phyloP scores from a whole-genome alignment of 2,329 filamentous ascomycete species.

The Neocucurbitaria cava region DNA sequence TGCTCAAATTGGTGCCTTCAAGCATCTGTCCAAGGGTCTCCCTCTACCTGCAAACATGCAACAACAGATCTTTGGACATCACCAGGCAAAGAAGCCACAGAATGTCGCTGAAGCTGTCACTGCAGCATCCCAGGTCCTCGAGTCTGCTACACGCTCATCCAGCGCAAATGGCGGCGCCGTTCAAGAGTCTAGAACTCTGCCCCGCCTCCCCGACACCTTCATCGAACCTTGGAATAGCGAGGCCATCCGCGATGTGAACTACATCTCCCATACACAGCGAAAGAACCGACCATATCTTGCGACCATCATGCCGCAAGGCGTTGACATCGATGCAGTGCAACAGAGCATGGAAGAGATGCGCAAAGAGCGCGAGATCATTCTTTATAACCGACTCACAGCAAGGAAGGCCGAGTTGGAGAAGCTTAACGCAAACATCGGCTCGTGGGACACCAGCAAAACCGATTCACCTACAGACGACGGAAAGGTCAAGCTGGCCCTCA shows the following conservation, averaged over 20 bases:
- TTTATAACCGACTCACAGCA: slow-evolving; percentile 89
- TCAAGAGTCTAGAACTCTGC: slow-evolving; percentile 34
- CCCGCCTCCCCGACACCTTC: slow-evolving; percentile 63
- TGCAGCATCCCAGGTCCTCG: slow-evolving; percentile 58
- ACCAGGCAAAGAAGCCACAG: slow-evolving; percentile 62
- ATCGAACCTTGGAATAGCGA: slow-evolving; percentile 45
- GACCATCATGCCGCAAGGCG: slow-evolving; percentile 84
- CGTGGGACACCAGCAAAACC: slow-evolving; percentile 78
- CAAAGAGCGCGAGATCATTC: slow-evolving; percentile 83
- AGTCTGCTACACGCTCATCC: slow-evolving; percentile 56
- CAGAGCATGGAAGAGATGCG: slow-evolving; percentile 63
- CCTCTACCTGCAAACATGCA: slow-evolving; percentile 81
- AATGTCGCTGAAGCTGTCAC: slow-evolving; percentile 50
- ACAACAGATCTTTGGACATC: slow-evolving; percentile 80
- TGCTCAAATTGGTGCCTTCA: slow-evolving; percentile 90
- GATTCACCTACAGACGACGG: slow-evolving; percentile 77
- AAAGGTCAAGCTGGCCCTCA: slow-evolving; percentile 79
- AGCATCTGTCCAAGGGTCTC: slow-evolving; percentile 84
- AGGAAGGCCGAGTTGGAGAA: slow-evolving; percentile 84
- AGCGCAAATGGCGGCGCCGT: slow-evolving; percentile 51
- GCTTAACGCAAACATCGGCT: slow-evolving; percentile 82
- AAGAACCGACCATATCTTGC: slow-evolving; percentile 82
- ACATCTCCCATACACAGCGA: slow-evolving; percentile 78
- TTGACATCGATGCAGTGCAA: slow-evolving; percentile 74
- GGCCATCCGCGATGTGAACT: slow-evolving; percentile 70